phyloP scores from a whole-genome alignment of 345 rosid genomes.

The Citrus reticulata region DNA sequence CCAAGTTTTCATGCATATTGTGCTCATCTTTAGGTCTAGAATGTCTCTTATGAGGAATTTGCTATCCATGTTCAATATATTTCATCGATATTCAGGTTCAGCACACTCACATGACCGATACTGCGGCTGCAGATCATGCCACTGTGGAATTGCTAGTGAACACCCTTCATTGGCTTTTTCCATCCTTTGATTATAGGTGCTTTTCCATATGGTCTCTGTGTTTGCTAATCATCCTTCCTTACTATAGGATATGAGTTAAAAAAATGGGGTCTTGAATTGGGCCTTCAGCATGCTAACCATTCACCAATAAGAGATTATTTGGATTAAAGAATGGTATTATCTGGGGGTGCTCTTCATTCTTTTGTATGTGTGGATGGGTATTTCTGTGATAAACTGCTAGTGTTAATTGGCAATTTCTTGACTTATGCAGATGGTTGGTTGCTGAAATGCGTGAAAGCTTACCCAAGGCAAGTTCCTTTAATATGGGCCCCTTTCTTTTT shows the following conservation, averaged over 20 bases:
- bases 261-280: neutral
- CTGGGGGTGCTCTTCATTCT: neutral
- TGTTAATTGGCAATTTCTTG: constrained; percentile 28
- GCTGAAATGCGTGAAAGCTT: constrained; percentile 87
- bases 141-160: constrained; percentile 74
- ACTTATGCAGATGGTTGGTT: constrained; percentile 77
- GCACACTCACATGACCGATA: constrained; percentile 91
- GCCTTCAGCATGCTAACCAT: neutral
- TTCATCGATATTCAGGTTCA: constrained; percentile 62
- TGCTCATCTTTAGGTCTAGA: neutral
- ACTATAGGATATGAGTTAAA: neutral
- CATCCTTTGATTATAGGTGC: constrained; percentile 93
- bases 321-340: neutral
- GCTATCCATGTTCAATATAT: constrained; percentile 8
- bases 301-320: neutral
- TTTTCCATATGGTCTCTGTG: neutral
- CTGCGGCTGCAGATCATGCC: constrained; percentile 89
- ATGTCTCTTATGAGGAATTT: constrained; percentile 4
- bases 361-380: neutral
- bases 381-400: neutral
- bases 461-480: constrained; percentile 69
- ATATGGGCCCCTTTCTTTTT: neutral
- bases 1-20: constrained; percentile 7
- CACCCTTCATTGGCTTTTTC: constrained; percentile 74
- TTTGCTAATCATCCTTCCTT: neutral